Conservation (phyloP, 371 early-diverging fungal species). For the Mortierella sp. region DNA sequence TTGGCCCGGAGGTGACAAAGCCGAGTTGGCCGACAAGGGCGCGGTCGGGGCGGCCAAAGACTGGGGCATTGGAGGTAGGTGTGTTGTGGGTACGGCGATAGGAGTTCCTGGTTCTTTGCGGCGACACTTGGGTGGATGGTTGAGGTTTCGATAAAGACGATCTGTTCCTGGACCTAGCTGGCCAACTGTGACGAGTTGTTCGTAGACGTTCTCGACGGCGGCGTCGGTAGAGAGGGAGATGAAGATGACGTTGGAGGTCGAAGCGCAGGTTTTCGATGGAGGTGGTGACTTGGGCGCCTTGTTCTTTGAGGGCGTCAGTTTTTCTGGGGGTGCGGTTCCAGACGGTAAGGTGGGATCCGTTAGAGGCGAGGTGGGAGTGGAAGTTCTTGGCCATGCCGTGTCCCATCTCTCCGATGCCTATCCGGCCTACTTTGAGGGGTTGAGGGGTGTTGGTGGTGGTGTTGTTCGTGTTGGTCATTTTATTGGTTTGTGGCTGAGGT, state of each 20-base stretch:
- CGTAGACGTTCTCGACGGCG: conserved; percentile 52
- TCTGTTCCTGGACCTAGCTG: conserved; percentile 28
- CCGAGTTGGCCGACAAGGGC: conserved; percentile 62
- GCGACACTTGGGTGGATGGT: conserved; percentile 53
- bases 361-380: conserved; percentile 40
- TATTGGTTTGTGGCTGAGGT: background rate
- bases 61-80: conserved; percentile 59
- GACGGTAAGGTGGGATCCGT: conserved; percentile 39
- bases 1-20: conserved; percentile 62
- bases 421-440: conserved; percentile 24
- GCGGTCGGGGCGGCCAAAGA: conserved; percentile 67
- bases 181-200: conserved; percentile 37
- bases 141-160: conserved; percentile 56
- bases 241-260: conserved; percentile 57
- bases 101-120: conserved; percentile 60
- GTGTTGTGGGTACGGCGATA: conserved; percentile 56
- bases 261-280: conserved; percentile 48
- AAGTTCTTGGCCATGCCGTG: conserved; percentile 55
- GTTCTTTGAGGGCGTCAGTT: conserved; percentile 24
- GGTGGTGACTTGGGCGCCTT: conserved; percentile 45
- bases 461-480: background rate
- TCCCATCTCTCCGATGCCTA: conserved; percentile 55
- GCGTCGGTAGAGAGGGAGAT: conserved; percentile 54
- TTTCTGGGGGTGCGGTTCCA: conserved; percentile 52
- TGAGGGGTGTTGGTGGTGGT: background rate